Evolutionary conservation across 2,329 filamentous ascomycete genomes (phyloP).

Genomic region (Diaporthe sp.): DNA sequence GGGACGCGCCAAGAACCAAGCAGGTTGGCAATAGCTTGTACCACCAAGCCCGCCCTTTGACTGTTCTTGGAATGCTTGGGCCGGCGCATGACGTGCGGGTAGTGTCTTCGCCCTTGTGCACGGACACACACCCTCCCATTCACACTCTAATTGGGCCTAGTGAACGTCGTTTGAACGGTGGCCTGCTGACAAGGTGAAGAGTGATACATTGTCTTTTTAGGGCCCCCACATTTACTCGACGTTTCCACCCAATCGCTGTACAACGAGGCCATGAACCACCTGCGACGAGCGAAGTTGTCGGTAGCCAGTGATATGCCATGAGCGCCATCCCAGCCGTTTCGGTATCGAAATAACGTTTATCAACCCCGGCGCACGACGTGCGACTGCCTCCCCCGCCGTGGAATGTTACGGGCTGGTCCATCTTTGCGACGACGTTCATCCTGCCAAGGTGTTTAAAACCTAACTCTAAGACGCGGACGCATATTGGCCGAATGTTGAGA

Average conservation of each 20-base stretch:
- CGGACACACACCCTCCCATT: not conserved
- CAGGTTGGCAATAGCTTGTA: conserved; percentile 32
- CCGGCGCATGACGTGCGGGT: not conserved
- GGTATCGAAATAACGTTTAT: conserved; percentile 7
- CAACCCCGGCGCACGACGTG: not conserved
- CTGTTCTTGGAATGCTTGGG: conserved; percentile 19
- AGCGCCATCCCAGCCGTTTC: not conserved
- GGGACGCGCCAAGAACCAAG: conserved; percentile 28
- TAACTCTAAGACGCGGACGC: conserved; percentile 22
- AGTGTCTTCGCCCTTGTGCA: not conserved
- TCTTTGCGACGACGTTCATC: conserved; percentile 26
- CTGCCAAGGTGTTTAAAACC: conserved; percentile 21
- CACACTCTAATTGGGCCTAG: not conserved
- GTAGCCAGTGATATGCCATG: not conserved
- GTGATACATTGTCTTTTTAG: not conserved
- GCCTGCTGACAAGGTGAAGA: not conserved
- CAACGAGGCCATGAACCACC: not conserved
- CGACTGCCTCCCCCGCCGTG: not conserved
- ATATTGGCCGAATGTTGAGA: conserved; percentile 20
- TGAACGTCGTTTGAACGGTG: not conserved
- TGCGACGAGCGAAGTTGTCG: not conserved
- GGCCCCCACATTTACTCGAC: not conserved
- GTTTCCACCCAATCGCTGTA: not conserved
- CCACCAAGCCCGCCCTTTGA: conserved; percentile 19
- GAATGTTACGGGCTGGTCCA: not conserved